Evolutionary conservation across 2,329 filamentous ascomycete genomes (phyloP).

Genomic region (Sarocladiaceae sp.): DNA sequence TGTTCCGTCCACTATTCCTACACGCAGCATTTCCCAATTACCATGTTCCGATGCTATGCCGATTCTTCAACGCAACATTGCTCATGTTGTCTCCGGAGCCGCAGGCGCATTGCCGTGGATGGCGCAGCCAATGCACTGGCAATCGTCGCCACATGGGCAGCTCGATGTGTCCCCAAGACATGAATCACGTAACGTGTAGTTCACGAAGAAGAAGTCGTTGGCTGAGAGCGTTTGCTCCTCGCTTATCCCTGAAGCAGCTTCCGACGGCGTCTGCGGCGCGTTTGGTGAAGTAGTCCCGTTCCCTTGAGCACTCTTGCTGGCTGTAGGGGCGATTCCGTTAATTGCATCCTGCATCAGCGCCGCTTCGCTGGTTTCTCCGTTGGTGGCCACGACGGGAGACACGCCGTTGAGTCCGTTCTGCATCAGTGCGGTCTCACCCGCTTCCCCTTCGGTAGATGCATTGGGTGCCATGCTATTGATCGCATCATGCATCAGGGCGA

Average conservation of each 20-base stretch:
- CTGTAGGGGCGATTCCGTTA: background rate
- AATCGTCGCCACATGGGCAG: constrained; percentile 57
- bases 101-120: constrained; percentile 17
- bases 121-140: constrained; percentile 52
- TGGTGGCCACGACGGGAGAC: background rate
- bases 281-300: constrained; percentile 32
- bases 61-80: background rate
- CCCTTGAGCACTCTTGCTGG: constrained; percentile 10
- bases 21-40: no score
- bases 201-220: constrained; percentile 57
- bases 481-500: constrained; percentile 1
- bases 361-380: background rate
- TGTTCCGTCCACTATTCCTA: no score
- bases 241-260: constrained; percentile 36
- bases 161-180: constrained; percentile 46
- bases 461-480: background rate
- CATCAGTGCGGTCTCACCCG: background rate
- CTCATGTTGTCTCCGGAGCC: background rate
- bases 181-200: constrained; percentile 42
- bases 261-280: constrained; percentile 42
- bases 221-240: constrained; percentile 50
- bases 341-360: constrained; percentile 2
- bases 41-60: background rate
- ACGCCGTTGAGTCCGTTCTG: constrained; percentile 2
- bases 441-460: constrained; percentile 12